Evolutionary conservation across 1,284 basidiomycete species (phyloP).

Genomic region (Naganishia sp.): DNA sequence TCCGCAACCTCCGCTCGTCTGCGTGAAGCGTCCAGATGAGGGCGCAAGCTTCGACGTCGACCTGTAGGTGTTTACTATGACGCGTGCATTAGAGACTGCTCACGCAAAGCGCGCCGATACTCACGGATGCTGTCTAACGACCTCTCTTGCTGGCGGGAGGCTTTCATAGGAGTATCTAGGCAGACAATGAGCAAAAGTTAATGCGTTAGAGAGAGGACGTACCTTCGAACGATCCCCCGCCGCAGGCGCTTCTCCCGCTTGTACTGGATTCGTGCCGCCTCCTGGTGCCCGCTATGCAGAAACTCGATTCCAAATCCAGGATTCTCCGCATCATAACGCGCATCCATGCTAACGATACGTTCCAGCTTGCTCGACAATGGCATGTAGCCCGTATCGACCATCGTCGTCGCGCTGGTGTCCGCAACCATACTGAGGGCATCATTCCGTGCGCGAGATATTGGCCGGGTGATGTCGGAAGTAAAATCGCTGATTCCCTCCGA

Average conservation of each 20-base stretch:
- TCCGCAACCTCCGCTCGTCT: not conserved
- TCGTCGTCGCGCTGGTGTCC: not conserved
- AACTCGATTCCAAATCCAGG: slow-evolving; percentile 13
- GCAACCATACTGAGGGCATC: not conserved
- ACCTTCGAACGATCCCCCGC: slow-evolving; percentile 9
- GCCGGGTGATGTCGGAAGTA: slow-evolving; percentile 11
- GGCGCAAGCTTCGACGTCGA: slow-evolving; percentile 12
- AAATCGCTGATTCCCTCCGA: slow-evolving; percentile 15
- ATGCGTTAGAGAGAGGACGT: not conserved
- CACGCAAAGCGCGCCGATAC: not conserved
- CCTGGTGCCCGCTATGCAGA: slow-evolving; percentile 12
- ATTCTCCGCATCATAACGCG: not conserved
- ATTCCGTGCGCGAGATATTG: not conserved
- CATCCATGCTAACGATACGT: slow-evolving; percentile 7
- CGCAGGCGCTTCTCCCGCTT: not conserved
- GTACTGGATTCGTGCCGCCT: slow-evolving; percentile 1
- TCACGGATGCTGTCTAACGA: slow-evolving; percentile 20
- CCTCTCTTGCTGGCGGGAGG: not conserved
- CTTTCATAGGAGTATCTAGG: slow-evolving; percentile 17
- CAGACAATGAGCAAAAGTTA: not conserved
- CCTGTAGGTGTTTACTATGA: slow-evolving; percentile 9
- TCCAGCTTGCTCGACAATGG: slow-evolving; percentile 4
- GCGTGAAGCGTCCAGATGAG: slow-evolving; percentile 5
- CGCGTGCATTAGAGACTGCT: not conserved
- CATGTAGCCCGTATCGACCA: not conserved